Conservation (phyloP, 148 eudicot genomes). For the Amaranthus hypochondriacus region DNA sequence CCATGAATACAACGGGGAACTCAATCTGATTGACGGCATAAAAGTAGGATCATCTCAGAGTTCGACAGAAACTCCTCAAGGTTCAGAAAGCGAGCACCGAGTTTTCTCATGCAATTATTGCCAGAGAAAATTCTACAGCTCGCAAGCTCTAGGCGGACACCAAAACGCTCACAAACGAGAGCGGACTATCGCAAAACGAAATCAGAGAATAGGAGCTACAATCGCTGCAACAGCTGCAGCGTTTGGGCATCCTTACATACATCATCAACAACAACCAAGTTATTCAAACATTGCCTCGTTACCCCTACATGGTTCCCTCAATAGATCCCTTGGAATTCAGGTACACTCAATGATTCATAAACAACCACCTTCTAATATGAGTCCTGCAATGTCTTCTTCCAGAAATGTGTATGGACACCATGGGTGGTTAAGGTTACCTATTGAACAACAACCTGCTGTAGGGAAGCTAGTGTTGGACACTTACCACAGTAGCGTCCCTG, state of each 20-base stretch:
- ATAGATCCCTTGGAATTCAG: slow-evolving; percentile 69
- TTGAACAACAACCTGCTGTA: slow-evolving; percentile 60
- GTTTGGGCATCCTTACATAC: slow-evolving; percentile 39
- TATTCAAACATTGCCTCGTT: slow-evolving; percentile 53
- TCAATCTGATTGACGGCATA: slow-evolving; percentile 48
- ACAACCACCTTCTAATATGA: slow-evolving; percentile 35
- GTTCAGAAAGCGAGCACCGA: slow-evolving; percentile 37
- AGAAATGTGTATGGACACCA: slow-evolving; percentile 47
- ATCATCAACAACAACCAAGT: slow-evolving; percentile 21
- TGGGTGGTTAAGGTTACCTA: slow-evolving; percentile 57
- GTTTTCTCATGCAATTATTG: slow-evolving; percentile 81
- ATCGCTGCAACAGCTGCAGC: slow-evolving; percentile 36
- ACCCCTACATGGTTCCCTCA: slow-evolving; percentile 62
- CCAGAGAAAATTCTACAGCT: slow-evolving; percentile 71
- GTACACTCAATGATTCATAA: slow-evolving; percentile 76
- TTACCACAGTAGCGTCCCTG: slow-evolving; percentile 10
- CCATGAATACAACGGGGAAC: slow-evolving; percentile 31
- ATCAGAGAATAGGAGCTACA: slow-evolving; percentile 40
- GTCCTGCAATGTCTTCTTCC: slow-evolving; percentile 17
- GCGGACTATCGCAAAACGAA: slow-evolving; percentile 57
- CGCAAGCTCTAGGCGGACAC: slow-evolving; percentile 87
- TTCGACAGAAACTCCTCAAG: slow-evolving; percentile 16
- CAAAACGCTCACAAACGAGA: slow-evolving; percentile 88
- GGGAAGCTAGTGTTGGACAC: slow-evolving; percentile 46
- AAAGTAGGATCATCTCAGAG: slow-evolving; percentile 40